Conservation (phyloP, 2,329 filamentous ascomycete species). For the Verticillium zaregamsianum region DNA sequence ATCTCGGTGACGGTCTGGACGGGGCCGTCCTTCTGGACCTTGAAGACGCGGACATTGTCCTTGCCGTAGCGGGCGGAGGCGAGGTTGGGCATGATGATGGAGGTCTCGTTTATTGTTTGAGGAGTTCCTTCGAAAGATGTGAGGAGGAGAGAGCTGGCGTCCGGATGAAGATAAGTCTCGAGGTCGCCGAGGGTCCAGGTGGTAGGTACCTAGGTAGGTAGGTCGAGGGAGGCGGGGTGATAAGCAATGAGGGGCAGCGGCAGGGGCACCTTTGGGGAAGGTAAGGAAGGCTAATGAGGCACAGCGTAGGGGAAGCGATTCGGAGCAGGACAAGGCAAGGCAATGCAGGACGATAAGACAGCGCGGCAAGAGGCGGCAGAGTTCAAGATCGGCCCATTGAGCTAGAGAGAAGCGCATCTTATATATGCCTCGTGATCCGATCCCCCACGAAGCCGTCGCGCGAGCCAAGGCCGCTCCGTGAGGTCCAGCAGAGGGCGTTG, state of each 20-base stretch:
- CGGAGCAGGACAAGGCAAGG: neutral
- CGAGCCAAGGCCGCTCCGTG: neutral
- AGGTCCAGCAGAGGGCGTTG: neutral
- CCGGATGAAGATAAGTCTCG: neutral
- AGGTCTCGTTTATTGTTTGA: neutral
- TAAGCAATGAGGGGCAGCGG: neutral
- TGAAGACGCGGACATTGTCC: conserved; percentile 98
- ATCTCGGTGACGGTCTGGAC: conserved; percentile 88
- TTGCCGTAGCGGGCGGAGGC: conserved; percentile 76
- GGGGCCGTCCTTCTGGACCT: conserved; percentile 81
- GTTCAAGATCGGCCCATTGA: neutral
- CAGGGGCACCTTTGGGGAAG: neutral
- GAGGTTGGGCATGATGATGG: conserved; percentile 45
- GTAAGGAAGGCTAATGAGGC: neutral
- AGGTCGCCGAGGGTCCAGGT: neutral
- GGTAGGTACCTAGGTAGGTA: neutral
- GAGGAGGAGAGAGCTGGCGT: neutral
- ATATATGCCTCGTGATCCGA: neutral
- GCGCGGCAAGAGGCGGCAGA: neutral
- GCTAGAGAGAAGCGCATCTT: neutral
- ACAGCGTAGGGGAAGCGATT: neutral
- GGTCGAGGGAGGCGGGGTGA: neutral
- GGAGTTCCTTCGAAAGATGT: neutral
- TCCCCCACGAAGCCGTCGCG: neutral
- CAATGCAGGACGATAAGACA: neutral